These are phyloP conservation scores for Colletotrichum zoysiae DNA, from an alignment of 2,329 filamentous ascomycete species.

Conservation along the genomic window DNA sequence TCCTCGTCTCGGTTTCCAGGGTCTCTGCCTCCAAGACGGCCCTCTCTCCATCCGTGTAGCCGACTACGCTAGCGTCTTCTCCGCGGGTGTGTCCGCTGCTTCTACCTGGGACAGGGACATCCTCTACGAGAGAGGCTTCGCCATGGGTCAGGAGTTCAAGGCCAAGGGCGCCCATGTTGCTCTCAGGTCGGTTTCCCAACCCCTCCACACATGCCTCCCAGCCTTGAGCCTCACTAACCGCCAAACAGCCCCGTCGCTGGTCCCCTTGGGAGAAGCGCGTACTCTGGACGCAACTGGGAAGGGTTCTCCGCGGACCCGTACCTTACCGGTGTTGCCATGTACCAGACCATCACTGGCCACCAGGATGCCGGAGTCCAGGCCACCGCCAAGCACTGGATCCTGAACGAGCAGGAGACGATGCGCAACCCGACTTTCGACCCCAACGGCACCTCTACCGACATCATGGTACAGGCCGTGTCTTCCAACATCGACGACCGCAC, in stretches of 20 bases:
- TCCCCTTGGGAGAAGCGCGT: constrained; percentile 58
- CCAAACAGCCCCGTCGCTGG: constrained; percentile 56
- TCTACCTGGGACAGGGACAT: constrained; percentile 78
- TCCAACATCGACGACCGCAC: constrained; percentile 70
- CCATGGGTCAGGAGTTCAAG: constrained; percentile 70
- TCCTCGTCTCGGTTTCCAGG: constrained; percentile 56
- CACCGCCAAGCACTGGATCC: constrained; percentile 55
- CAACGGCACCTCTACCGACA: constrained; percentile 46
- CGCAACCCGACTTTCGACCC: constrained; percentile 47
- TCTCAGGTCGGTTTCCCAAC: constrained; percentile 52
- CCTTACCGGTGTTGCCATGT: constrained; percentile 68
- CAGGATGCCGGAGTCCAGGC: constrained; percentile 55
- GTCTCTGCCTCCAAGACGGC: constrained; percentile 57
- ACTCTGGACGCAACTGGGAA: constrained; percentile 75
- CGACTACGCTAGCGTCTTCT: constrained; percentile 61
- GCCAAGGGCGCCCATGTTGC: constrained; percentile 80
- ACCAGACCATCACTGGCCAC: constrained; percentile 50
- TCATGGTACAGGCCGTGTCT: constrained; percentile 49
- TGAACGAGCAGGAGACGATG: constrained; percentile 53
- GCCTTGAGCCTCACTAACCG: background rate
- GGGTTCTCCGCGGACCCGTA: constrained; percentile 74
- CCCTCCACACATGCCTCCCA: background rate
- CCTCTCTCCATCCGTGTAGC: constrained; percentile 52
- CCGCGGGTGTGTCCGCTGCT: constrained; percentile 72
- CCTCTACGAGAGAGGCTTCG: constrained; percentile 60